Evolutionary conservation across 345 rosid species (phyloP).

Genomic region (Excoecaria cochinchinensis): DNA sequence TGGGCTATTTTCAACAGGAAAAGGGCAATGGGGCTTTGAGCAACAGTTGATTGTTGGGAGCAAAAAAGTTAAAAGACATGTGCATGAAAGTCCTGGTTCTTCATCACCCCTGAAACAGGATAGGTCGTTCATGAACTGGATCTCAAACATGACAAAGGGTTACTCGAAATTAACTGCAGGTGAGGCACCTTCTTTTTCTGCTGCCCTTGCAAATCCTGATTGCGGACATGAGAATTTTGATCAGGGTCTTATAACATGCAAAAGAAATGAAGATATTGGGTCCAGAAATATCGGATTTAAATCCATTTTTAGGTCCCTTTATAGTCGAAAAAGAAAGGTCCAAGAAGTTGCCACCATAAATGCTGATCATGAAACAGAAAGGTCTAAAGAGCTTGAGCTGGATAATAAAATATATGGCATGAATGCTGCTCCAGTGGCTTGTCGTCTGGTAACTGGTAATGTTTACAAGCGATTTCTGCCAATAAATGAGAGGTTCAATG

Average conservation of each 20-base stretch:
- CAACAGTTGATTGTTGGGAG: slow-evolving; percentile 48
- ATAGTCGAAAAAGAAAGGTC: slow-evolving; percentile 44
- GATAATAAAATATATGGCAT: slow-evolving; percentile 28
- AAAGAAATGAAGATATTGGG: slow-evolving; percentile 24
- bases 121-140: slow-evolving; percentile 91
- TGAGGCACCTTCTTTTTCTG: slow-evolving; percentile 37
- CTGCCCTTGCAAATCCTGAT: slow-evolving; percentile 36
- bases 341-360: slow-evolving; percentile 24
- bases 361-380: slow-evolving; percentile 27
- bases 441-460: slow-evolving; percentile 37
- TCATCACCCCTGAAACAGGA: slow-evolving; percentile 51
- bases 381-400: slow-evolving; percentile 31
- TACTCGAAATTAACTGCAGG: slow-evolving; percentile 44
- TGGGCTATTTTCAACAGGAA: slow-evolving; percentile 43
- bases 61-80: slow-evolving; percentile 57
- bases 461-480: slow-evolving; percentile 34
- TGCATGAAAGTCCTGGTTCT: slow-evolving; percentile 50
- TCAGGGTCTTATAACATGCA: slow-evolving; percentile 18
- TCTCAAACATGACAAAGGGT: slow-evolving; percentile 81
- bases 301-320: slow-evolving; percentile 72
- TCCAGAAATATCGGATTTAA: slow-evolving; percentile 59
- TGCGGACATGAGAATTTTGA: slow-evolving; percentile 27
- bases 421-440: slow-evolving; percentile 42
- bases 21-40: slow-evolving; percentile 52
- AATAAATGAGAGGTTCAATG: slow-evolving; percentile 33